phyloP scores from a whole-genome alignment of 2,329 filamentous ascomycete genomes.

The Diaporthe sp. region DNA sequence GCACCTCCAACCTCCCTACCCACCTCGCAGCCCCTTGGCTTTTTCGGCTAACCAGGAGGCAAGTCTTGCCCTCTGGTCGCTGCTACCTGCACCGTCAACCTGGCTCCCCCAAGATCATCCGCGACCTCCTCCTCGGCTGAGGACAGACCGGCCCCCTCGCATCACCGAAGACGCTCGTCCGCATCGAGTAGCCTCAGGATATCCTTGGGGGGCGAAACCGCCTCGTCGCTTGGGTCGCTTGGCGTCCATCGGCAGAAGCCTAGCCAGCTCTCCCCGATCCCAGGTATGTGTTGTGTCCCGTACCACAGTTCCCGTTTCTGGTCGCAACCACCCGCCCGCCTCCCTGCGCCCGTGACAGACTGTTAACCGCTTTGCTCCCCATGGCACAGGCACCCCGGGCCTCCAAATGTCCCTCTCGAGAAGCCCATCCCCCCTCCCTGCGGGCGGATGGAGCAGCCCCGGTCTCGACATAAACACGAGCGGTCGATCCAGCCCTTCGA shows the following conservation, averaged over 20 bases:
- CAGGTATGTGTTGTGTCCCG: conserved; percentile 61
- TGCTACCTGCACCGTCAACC: conserved; percentile 53
- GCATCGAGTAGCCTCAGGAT: conserved; percentile 53
- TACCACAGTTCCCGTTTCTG: conserved; percentile 40
- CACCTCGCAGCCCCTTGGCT: conserved; percentile 21
- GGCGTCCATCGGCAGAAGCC: conserved; percentile 56
- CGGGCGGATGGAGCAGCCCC: conserved; percentile 91
- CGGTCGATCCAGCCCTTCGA: conserved; percentile 77
- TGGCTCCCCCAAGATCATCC: conserved; percentile 65
- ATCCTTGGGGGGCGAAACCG: conserved; percentile 52
- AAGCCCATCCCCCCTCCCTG: conserved; percentile 86
- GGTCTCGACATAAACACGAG: conserved; percentile 79
- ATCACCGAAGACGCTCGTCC: conserved; percentile 66
- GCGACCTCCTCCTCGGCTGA: conserved; percentile 66
- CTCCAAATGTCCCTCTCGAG: conserved; percentile 85
- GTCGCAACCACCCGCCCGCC: conserved; percentile 27
- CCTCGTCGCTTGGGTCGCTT: conserved; percentile 52
- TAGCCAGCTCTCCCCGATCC: conserved; percentile 65
- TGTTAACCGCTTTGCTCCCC: conserved; percentile 17
- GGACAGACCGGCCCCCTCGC: conserved; percentile 62
- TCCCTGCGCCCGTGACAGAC: conserved; percentile 1
- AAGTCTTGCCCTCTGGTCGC: conserved; percentile 45
- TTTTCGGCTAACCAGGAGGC: conserved; percentile 39
- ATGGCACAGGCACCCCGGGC: conserved; percentile 66
- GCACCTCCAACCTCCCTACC: conserved; percentile 13